Conservation (phyloP, 306 rosid species). For the Dalbergia oliveri region DNA sequence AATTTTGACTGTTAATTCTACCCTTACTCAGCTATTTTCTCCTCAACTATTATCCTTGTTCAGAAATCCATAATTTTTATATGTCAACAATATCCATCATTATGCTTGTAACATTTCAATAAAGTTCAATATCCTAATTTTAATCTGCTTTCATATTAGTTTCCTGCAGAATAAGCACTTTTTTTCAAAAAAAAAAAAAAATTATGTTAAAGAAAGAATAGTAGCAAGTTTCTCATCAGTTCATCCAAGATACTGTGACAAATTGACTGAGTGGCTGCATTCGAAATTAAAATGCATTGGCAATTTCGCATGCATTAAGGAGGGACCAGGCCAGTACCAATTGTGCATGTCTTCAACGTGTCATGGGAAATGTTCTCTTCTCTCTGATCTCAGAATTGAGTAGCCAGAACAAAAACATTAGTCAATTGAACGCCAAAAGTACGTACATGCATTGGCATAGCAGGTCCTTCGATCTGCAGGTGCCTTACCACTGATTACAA, state of each 20-base stretch:
- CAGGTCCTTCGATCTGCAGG: not conserved
- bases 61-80: too few relatives aligned
- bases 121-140: too few relatives aligned
- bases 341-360: slow-evolving; percentile 45
- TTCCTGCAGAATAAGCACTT: not conserved
- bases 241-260: not conserved
- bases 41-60: too few relatives aligned
- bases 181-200: too few relatives aligned
- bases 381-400: not conserved
- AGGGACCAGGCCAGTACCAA: not conserved
- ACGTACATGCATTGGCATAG: slow-evolving; percentile 9
- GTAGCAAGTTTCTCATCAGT: not conserved
- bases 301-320: not conserved
- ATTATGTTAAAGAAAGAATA: not conserved
- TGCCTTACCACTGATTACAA: not conserved
- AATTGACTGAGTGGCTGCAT: not conserved
- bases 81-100: too few relatives aligned
- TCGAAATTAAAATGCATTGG: too few relatives aligned
- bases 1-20: too few relatives aligned
- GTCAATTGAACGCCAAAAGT: slow-evolving; percentile 1
- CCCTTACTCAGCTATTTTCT: too few relatives aligned
- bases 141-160: not conserved
- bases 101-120: too few relatives aligned
- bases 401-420: not conserved
- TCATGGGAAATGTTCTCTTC: slow-evolving; percentile 10